Evolutionary conservation across 2,329 filamentous ascomycete genomes (phyloP).

Genomic region (Cladobotryum mycophilum): DNA sequence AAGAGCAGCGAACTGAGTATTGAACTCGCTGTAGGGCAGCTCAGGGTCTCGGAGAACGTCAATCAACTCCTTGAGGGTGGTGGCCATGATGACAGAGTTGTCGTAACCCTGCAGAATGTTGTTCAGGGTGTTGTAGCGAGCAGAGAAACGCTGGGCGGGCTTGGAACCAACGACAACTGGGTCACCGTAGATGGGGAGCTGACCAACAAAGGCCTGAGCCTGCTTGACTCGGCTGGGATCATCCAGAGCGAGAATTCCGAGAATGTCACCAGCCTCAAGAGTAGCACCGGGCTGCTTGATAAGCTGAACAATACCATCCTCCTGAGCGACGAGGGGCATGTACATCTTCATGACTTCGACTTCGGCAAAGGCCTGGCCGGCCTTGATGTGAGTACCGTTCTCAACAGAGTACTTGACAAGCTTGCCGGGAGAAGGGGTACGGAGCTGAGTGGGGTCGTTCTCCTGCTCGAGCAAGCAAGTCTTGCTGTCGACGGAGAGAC

Average conservation of each 20-base stretch:
- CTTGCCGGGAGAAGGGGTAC: constrained; percentile 92
- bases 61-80: constrained; percentile 81
- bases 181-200: constrained; percentile 78
- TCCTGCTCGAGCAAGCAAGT: constrained; percentile 97
- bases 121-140: constrained; percentile 69
- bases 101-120: constrained; percentile 93
- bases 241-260: constrained; percentile 93
- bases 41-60: constrained; percentile 83
- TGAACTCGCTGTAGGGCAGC: constrained; percentile 94
- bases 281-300: constrained; percentile 99
- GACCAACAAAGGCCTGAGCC: constrained; percentile 85
- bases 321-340: constrained; percentile 93
- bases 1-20: constrained; percentile 90
- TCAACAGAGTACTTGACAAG: constrained; percentile 97
- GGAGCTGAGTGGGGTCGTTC: constrained; percentile 95
- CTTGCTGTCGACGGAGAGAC: constrained; percentile 94
- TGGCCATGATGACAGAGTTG: constrained; percentile 92
- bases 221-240: constrained; percentile 96
- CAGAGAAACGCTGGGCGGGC: constrained; percentile 77
- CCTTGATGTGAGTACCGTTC: constrained; percentile 86
- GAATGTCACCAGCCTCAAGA: constrained; percentile 93
- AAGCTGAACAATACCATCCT: constrained; percentile 93
- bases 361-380: constrained; percentile 90
- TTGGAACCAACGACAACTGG: constrained; percentile 87
- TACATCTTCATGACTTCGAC: constrained; percentile 99